These are phyloP conservation scores for Darksidea phi DNA, from an alignment of 495 filamentous ascomycete genomes.

Conservation along the genomic window DNA sequence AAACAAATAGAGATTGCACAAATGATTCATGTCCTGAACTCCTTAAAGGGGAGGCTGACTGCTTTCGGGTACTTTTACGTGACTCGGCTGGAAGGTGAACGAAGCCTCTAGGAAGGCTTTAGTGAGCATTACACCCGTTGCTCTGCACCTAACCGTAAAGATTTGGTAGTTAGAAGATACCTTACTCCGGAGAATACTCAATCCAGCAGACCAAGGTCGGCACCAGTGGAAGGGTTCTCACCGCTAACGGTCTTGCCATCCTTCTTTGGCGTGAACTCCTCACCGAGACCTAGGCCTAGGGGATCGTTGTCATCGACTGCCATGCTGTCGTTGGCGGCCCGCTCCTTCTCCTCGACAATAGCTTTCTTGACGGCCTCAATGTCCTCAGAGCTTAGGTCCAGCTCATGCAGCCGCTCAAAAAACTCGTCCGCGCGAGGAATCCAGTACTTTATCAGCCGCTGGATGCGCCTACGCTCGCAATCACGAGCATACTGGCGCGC, in stretches of 20 bases:
- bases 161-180: too few species aligned
- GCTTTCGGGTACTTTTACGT: too few species aligned
- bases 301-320: neutral
- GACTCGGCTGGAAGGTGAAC: too few species aligned
- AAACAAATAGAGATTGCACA: too few species aligned
- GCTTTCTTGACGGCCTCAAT: neutral
- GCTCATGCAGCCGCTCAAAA: neutral
- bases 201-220: neutral
- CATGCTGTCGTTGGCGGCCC: neutral
- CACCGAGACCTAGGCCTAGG: neutral
- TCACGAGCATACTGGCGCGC: too few species aligned
- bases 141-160: too few species aligned
- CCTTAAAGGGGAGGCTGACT: too few species aligned
- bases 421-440: neutral
- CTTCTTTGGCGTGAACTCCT: neutral
- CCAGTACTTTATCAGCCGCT: neutral
- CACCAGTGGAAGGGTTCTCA: neutral
- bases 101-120: too few species aligned
- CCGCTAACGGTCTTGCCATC: neutral
- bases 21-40: too few species aligned
- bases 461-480: neutral
- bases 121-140: too few species aligned
- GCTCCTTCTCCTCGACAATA: neutral
- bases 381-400: neutral
- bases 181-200: too few species aligned